Evolutionary conservation across 495 filamentous ascomycete species (phyloP), one percentile per base, ranked within the genome.

Genomic region (Trichocladium uniseriatum): DNA sequence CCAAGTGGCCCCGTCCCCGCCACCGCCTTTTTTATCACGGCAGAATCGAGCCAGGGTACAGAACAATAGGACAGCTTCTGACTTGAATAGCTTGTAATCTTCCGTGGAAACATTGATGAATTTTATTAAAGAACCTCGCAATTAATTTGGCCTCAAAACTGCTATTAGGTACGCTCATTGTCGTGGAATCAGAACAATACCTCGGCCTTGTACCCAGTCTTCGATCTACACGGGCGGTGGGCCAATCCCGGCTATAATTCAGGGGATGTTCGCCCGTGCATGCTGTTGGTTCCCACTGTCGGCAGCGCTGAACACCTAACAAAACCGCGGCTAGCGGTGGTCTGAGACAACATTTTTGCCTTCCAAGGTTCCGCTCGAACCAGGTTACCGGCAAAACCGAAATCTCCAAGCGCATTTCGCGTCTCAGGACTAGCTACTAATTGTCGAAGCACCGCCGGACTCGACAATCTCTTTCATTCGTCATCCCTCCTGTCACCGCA

Each of bases 291-390:
- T 45, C 34, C 39, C 41, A 43, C 52, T 54, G 29, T 22, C 34
- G 13, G 22, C 24, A 31, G 40, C 15, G 21, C 37, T 32, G 32
- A 44, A 39, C 22, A 8, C 39, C 45, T 40, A 44, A 24, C 22
- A 52, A 52, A 52, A 31, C 35, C 34, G 18, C 36, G 34, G 28
- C 36, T 34, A 27, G 24, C 8, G 34, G 41, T 35, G 42, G 27
- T 45, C 51, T 54, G 52, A 49, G 46, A 55, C 47, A 47, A 37
- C 46, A 40, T 51, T 50, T 55, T 47, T 37, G 18, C 29, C 36
- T 7, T 24, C 45, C n/a, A 48, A n/a, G n/a, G n/a, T n/a, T n/a
- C n/a, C n/a, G n/a, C n/a, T n/a, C n/a, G n/a, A 15, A 44, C 16
- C 22, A n/a, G n/a, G n/a, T 11, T 11, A n/a, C n/a, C n/a, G n/a